Conservation (phyloP, 768 basidiomycete genomes). For the Leccinum truebloodii region DNA sequence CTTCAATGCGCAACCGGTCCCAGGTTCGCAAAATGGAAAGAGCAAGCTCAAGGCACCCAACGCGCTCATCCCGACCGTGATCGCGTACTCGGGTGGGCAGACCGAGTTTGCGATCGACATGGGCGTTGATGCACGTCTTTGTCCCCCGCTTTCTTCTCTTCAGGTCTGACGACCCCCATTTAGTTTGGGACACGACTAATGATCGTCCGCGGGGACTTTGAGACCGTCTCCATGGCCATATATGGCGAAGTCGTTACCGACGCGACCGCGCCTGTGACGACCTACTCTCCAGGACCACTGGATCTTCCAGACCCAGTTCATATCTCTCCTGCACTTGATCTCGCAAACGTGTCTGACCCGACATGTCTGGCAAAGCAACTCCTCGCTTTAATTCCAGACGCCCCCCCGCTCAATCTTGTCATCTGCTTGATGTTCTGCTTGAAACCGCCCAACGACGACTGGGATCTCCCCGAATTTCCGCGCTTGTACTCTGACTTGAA, state of each 20-base stretch:
- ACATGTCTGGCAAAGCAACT: slow-evolving; percentile 61
- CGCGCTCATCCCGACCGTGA: slow-evolving; percentile 66
- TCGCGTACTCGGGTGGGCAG: slow-evolving; percentile 71
- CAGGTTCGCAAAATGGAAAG: slow-evolving; percentile 44
- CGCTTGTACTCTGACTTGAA: slow-evolving; percentile 65
- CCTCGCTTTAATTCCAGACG: slow-evolving; percentile 57
- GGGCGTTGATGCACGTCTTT: slow-evolving; percentile 58
- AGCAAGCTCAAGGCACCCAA: slow-evolving; percentile 68
- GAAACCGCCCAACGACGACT: slow-evolving; percentile 77
- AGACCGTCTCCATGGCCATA: slow-evolving; percentile 52
- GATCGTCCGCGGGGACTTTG: slow-evolving; percentile 77
- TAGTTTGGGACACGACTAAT: slow-evolving; percentile 77
- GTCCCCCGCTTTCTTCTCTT: not conserved
- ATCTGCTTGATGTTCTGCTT: slow-evolving; percentile 77
- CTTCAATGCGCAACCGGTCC: slow-evolving; percentile 67
- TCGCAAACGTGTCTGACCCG: slow-evolving; percentile 60
- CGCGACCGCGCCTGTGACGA: slow-evolving; percentile 31
- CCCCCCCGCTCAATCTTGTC: slow-evolving; percentile 63
- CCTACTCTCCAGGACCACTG: slow-evolving; percentile 45
- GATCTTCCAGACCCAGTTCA: slow-evolving; percentile 36
- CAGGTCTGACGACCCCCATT: slow-evolving; percentile 7
- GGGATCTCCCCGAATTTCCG: slow-evolving; percentile 75
- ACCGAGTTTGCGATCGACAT: slow-evolving; percentile 69
- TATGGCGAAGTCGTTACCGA: slow-evolving; percentile 58
- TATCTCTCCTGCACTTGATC: slow-evolving; percentile 57